Evolutionary conservation across 2,329 filamentous ascomycete genomes (phyloP).

Genomic region (Tolypocladium ovalisporum): DNA sequence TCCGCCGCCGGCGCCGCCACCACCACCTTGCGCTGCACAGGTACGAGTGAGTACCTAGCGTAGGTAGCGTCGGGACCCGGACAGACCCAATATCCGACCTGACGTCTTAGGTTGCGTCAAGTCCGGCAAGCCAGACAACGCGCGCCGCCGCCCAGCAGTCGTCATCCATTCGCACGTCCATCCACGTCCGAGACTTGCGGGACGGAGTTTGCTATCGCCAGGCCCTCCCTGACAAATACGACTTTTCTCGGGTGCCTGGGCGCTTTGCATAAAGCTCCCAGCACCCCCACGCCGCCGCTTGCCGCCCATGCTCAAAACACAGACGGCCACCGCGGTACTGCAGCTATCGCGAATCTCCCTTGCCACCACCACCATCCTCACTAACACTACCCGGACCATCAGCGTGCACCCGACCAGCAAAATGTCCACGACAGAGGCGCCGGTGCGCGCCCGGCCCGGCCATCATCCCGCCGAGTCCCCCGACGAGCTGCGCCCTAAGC

Average conservation of each 20-base stretch:
- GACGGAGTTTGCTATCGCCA: background rate
- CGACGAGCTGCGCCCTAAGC: constrained; percentile 14
- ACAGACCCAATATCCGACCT: constrained; percentile 9
- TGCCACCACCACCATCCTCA: constrained; percentile 13
- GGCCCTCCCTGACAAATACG: background rate
- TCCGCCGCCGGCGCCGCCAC: background rate
- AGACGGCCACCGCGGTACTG: constrained; percentile 25
- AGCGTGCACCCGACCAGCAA: constrained; percentile 5
- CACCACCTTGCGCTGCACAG: background rate
- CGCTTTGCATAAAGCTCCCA: background rate
- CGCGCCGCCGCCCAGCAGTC: no score
- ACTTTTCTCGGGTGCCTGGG: background rate
- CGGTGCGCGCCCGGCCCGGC: constrained; percentile 10
- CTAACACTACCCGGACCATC: no score
- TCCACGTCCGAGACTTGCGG: background rate
- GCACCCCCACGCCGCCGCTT: constrained; percentile 6
- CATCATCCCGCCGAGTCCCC: constrained; percentile 9
- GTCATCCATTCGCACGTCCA: background rate
- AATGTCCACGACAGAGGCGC: constrained; percentile 22
- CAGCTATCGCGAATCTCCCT: constrained; percentile 29
- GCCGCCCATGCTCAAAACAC: constrained; percentile 32
- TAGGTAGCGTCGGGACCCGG: constrained; percentile 7
- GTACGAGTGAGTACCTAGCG: no score
- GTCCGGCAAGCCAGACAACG: constrained; percentile 3
- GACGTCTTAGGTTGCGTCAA: constrained; percentile 3